A percentile compares a stretch with the other conserved stretches of the same genome.
phyloP scores from a whole-genome alignment of 352 stramenopile species.

The Phytophthora foliorum region DNA sequence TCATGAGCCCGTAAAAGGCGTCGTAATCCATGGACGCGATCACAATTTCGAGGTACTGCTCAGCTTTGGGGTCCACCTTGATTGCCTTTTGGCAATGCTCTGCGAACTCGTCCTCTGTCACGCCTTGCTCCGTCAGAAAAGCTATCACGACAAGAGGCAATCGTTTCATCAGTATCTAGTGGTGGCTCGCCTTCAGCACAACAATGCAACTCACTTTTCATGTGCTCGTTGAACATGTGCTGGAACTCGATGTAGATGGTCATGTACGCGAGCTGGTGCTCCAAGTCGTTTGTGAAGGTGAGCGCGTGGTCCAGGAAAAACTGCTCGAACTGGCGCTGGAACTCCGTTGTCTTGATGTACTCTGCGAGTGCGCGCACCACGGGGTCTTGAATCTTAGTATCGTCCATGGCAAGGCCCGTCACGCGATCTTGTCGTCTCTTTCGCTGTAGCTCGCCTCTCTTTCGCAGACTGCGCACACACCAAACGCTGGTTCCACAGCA shows the following conservation, averaged over 20 bases:
- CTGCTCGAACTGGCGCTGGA: constrained; percentile 79
- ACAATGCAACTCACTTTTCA: constrained; percentile 46
- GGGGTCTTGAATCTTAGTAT: constrained; percentile 67
- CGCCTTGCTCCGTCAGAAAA: constrained; percentile 57
- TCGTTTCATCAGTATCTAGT: not conserved
- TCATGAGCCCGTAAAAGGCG: constrained; percentile 80
- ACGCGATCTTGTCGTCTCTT: too few species aligned
- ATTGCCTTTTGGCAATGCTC: constrained; percentile 63
- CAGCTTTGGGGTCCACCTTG: constrained; percentile 63
- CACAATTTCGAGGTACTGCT: constrained; percentile 81
- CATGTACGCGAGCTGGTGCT: constrained; percentile 82
- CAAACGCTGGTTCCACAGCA: too few species aligned
- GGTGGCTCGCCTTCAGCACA: not conserved
- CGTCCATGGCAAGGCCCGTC: constrained; percentile 29
- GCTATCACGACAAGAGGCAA: constrained; percentile 28
- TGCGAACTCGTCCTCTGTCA: constrained; percentile 72
- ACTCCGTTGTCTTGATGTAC: constrained; percentile 67
- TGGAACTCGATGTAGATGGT: constrained; percentile 79
- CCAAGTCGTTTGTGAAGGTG: constrained; percentile 66
- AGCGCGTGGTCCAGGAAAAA: constrained; percentile 81
- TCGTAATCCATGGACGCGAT: constrained; percentile 85
- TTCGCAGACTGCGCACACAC: not conserved
- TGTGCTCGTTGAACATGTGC: constrained; percentile 77
- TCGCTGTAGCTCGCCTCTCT: not conserved
- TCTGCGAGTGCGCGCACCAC: constrained; percentile 65